Conservation (phyloP, 73 alveolate genomes). For the Symbiodinium pilosum region DNA sequence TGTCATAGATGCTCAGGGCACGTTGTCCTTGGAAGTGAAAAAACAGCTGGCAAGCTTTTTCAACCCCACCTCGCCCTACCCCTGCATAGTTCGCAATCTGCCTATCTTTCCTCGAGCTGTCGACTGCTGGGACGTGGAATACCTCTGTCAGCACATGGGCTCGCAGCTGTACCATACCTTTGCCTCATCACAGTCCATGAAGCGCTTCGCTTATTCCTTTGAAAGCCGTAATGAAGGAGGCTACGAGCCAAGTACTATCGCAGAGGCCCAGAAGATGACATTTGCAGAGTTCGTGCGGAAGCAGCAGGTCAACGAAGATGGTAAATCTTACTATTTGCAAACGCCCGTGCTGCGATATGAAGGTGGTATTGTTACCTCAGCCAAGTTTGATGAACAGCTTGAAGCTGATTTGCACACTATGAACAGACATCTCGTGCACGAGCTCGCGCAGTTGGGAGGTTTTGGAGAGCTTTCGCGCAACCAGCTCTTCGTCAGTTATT, state of each 20-base stretch:
- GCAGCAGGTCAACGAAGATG: conserved; percentile 25
- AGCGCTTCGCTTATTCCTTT: conserved; percentile 70
- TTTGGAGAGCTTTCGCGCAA: conserved; percentile 51
- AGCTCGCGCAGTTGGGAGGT: conserved; percentile 16
- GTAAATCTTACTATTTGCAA: conserved; percentile 59
- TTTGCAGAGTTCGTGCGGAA: conserved; percentile 52
- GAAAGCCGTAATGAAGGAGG: conserved; percentile 67
- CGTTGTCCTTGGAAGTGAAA: not conserved
- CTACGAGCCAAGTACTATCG: conserved; percentile 60
- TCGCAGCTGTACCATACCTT: conserved; percentile 77
- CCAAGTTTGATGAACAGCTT: conserved; percentile 66
- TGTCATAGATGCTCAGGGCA: conserved; percentile 41
- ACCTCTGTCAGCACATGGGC: conserved; percentile 57
- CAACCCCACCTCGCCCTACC: not conserved
- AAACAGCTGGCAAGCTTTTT: conserved; percentile 18
- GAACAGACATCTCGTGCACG: conserved; percentile 35
- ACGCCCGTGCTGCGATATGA: conserved; percentile 85
- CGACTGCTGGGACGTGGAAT: conserved; percentile 64
- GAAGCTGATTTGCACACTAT: conserved; percentile 46
- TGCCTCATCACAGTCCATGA: conserved; percentile 37
- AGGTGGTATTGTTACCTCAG: conserved; percentile 29
- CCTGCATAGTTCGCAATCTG: conserved; percentile 37
- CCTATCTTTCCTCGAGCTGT: conserved; percentile 75
- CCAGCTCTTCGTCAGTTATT: conserved; percentile 58
- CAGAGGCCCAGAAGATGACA: conserved; percentile 74